Evolutionary conservation across 208 protist species (phyloP), one percentile per base, ranked within the genome.

Genomic region (Spongospora subterranea): DNA sequence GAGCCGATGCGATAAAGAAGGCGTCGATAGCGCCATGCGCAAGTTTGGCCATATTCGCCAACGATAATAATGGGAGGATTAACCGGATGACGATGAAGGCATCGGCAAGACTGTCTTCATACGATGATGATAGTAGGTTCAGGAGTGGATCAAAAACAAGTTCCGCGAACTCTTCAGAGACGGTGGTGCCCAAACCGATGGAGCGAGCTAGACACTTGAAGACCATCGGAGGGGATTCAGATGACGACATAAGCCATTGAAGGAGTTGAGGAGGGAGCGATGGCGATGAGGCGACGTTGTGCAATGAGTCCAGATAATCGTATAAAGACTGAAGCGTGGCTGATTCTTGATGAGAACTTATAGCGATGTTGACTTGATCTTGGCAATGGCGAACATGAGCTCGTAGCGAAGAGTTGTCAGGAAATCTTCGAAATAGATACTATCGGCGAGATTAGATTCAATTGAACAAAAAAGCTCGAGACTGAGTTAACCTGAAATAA

Each of bases 401-500:
- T 24, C 6, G 50, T 24, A 60, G 24, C 6, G 24, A 29, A 29
- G 50, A 24, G 24, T 60, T 24, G 24, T 6, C 6, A 29, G 50
- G 50, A 24, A 60, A 60, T 24, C 6, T 6, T 24, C 50, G 6
- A 60, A 60, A 60, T 60, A 60, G 24, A 60, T 60, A 24, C 50
- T 60, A 24, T 60, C 50, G 50, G 6, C 6, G 50, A 6, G 24
- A 24, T 60, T 24, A 60, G 24, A n/a, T n/a, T 60, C 50, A 29
- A 60, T 24, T 82, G 71, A 82, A 82, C 6, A 40, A 40, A 82
- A 20, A 82, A n/a, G 71, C 71, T 40, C 71, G 11, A 40, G 71
- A 45, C 35, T 17, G 54, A 43, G 6, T 40, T 43, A 82, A 82
- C 71, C 71, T 82, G n/a, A 13, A 82, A 43, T 43, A 82, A 20